These are phyloP conservation scores for Coleophoma cylindrospora DNA, from an alignment of 2,329 filamentous ascomycete genomes.

Conservation along the genomic window DNA sequence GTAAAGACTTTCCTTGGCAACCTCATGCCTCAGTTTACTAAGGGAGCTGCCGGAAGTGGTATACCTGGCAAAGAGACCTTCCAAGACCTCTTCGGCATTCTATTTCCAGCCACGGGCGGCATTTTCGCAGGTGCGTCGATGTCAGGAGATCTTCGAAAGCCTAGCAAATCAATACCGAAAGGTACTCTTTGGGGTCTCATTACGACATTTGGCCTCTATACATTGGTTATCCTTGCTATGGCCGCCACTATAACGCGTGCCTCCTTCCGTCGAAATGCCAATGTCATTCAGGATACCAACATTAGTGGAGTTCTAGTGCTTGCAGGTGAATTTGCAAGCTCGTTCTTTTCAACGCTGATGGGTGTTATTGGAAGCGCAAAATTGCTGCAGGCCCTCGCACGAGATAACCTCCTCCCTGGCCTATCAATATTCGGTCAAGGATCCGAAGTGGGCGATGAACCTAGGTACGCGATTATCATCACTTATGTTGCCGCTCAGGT, in stretches of 20 bases:
- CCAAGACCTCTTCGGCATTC: slow-evolving; percentile 77
- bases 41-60: slow-evolving; percentile 56
- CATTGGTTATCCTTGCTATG: slow-evolving; percentile 73
- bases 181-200: slow-evolving; percentile 77
- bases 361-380: slow-evolving; percentile 82
- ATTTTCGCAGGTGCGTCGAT: slow-evolving; percentile 76
- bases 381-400: slow-evolving; percentile 74
- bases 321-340: slow-evolving; percentile 76
- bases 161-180: slow-evolving; percentile 77
- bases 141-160: slow-evolving; percentile 80
- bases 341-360: slow-evolving; percentile 83
- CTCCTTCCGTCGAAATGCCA: slow-evolving; percentile 63
- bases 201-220: slow-evolving; percentile 71
- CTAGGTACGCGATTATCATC: slow-evolving; percentile 68
- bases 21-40: slow-evolving; percentile 61
- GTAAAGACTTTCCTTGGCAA: slow-evolving; percentile 68
- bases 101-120: slow-evolving; percentile 64
- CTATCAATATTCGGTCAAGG: slow-evolving; percentile 70
- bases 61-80: slow-evolving; percentile 64
- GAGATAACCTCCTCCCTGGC: slow-evolving; percentile 75
- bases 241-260: slow-evolving; percentile 69
- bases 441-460: slow-evolving; percentile 67
- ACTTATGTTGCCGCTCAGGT: slow-evolving; percentile 74
- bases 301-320: slow-evolving; percentile 70
- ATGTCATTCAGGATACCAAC: slow-evolving; percentile 78